Evolutionary conservation across 1,139 yeast genomes (phyloP).

Genomic region (Suhomyces bolitotheri): DNA sequence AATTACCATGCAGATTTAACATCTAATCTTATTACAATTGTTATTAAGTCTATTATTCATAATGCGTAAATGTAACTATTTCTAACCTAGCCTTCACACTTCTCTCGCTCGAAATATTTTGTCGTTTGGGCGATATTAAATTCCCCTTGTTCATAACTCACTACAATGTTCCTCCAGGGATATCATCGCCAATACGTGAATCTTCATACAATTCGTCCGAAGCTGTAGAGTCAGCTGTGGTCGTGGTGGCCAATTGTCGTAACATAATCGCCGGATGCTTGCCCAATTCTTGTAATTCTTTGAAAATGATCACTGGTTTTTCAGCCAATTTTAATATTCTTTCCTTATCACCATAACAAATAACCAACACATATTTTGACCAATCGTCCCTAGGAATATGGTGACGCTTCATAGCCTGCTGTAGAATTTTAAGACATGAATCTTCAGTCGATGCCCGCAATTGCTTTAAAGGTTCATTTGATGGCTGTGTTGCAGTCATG

Average conservation of each 20-base stretch:
- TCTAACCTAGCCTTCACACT: no score
- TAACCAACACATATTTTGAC: slow-evolving; percentile 85
- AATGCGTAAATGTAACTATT: no score
- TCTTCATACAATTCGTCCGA: slow-evolving; percentile 40
- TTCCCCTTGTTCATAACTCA: slow-evolving; percentile 5
- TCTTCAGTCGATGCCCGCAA: slow-evolving; percentile 88
- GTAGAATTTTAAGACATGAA: slow-evolving; percentile 85
- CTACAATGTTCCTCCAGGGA: slow-evolving; percentile 57
- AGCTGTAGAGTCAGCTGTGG: slow-evolving; percentile 34
- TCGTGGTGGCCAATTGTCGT: slow-evolving; percentile 62
- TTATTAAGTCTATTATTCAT: no score
- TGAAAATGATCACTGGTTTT: slow-evolving; percentile 85
- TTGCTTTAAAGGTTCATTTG: slow-evolving; percentile 75
- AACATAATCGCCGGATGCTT: slow-evolving; percentile 92
- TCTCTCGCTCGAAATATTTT: no score
- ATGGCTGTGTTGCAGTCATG: slow-evolving; percentile 10
- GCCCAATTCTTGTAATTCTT: slow-evolving; percentile 84
- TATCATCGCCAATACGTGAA: slow-evolving; percentile 47
- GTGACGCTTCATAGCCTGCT: slow-evolving; percentile 87
- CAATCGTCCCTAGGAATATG: slow-evolving; percentile 79
- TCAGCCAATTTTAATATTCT: slow-evolving; percentile 81
- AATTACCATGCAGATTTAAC: no score
- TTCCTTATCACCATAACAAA: slow-evolving; percentile 90
- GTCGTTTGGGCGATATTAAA: no score
- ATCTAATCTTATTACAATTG: no score